Evolutionary conservation across 805 yeast species (phyloP), one percentile per base, ranked within the genome.

Genomic region (Candida lessepsii): DNA sequence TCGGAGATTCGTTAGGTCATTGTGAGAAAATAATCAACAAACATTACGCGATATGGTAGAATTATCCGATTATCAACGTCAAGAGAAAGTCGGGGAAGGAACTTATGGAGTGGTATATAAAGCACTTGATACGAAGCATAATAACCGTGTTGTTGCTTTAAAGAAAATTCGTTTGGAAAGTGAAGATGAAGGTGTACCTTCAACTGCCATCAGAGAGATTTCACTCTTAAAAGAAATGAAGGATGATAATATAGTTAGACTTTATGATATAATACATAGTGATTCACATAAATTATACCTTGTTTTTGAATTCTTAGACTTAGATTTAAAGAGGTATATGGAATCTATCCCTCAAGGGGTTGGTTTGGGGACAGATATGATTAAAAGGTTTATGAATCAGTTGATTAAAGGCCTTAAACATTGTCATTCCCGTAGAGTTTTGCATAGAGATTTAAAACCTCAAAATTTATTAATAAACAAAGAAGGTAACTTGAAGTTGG

Each of bases 81-180:
- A 91, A 49, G 99, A 93, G 62, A 93, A 93, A 64, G 87, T 93
- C 37, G 99, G 99, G 33, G 99, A 93, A 68, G 97, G 95, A 47
- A 91, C 99, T 2, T 91, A 93, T 60, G 99, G 99, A 39, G 97
- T 95, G 23, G 99, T 93, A 9, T 93, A 93, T 67, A 93, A 91
- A 61, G 99, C 99, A 1, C 71, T 89, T 37, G 97, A 91, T 58
- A 80, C 81, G 34, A 82, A 80, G 50, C 89, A 91, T 59, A 86
- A 89, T 51, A 91, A 91, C 66, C 77, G 96, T n/a, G 79, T 89
- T 32, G 99, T 93, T 26, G 99, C 99, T 0, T 70, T 93, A 51
- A 93, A 93, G 63, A 95, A 93, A 66, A 95, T 93, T 60, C 79
- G 98, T 43, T 69, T 93, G 39, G 99, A 93, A 60, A 87, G 95